phyloP scores from a whole-genome alignment of 2,329 filamentous ascomycete species.

The Apiospora koreana region DNA sequence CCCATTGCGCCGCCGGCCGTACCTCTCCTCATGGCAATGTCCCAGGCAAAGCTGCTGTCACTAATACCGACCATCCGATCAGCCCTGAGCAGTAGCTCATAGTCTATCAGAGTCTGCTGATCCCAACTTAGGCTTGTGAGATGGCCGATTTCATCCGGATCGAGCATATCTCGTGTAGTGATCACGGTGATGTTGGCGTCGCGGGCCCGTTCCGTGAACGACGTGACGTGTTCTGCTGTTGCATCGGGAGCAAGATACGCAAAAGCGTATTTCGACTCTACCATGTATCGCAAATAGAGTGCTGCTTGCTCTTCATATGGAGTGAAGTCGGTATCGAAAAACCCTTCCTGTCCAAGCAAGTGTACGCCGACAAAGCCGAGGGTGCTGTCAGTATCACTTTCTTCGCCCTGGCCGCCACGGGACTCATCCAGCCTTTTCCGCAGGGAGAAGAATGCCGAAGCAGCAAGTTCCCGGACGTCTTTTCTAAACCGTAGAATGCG shows the following conservation, averaged over 20 bases:
- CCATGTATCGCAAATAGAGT: constrained; percentile 33
- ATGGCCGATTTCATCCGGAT: constrained; percentile 32
- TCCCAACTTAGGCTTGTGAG: constrained; percentile 45
- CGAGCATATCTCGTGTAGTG: constrained; percentile 44
- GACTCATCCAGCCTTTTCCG: constrained; percentile 26
- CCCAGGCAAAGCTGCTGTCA: constrained; percentile 48
- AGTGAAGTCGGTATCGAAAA: constrained; percentile 25
- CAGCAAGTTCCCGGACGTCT: constrained; percentile 36
- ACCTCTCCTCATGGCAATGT: constrained; percentile 43
- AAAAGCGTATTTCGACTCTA: constrained; percentile 27
- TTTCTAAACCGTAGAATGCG: constrained; percentile 37
- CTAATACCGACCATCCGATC: constrained; percentile 45
- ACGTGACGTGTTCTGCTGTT: constrained; percentile 32
- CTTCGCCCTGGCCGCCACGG: constrained; percentile 11
- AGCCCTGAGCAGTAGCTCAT: constrained; percentile 47
- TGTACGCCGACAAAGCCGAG: constrained; percentile 37
- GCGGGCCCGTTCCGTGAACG: constrained; percentile 38
- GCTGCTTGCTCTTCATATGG: constrained; percentile 32
- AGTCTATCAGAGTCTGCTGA: constrained; percentile 51
- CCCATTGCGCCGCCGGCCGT: constrained; percentile 25
- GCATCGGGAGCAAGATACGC: constrained; percentile 48
- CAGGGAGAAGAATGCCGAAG: constrained; percentile 35
- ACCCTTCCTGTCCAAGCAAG: constrained; percentile 37
- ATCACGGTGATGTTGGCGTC: constrained; percentile 40
- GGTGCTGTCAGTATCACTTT: constrained; percentile 19